Base-by-base conservation (phyloP, 2,329 filamentous ascomycete genomes). In the Beauveria pseudobassiana region DNA sequence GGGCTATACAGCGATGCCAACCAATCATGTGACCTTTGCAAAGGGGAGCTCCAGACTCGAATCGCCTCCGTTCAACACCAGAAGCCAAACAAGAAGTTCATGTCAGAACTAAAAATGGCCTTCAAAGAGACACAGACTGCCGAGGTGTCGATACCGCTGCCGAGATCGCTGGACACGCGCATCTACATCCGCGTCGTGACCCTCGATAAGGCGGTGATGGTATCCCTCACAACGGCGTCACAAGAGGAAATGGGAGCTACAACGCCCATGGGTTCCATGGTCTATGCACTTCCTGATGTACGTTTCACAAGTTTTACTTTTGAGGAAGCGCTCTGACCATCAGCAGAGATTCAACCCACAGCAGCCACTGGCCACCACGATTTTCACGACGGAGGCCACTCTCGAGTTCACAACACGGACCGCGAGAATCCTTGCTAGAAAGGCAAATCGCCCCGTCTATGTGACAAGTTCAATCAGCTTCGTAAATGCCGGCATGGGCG, bases 221-320 rank as follows among this genome's bases (percentile, higher is more conserved):
- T 88, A n/a, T 85, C 85, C 68, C 74, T 88, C 51, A 84, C 85
- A 1, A 87, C 86, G 0, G 78, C 81, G 3, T 72, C 80, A 28
- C 77, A 77, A 61, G 83, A 83, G 58, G 81, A 85, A 48, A 72
- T 74, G n/a, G 76, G 76, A 14, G 71, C 74, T 9, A 72, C 79
- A 8, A 77, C 82, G 46, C 77, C 82, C 55, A 82, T 98, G 75
- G 93, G 95, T 3, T 96, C 91, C 55, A 93, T 98, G 71, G 90
- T 98, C 51, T 98, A 96, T 72, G 90, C 93, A 3, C 84, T 99
- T 73, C 93, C 95, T 18, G 89, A 96, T 76, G 95, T 96, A 78
- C 68, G 77, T 16, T 28, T 28, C 60, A 2, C n/a, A 26, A 52
- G 7, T 6, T 26, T 12, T 5, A 20, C 4, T 18, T 12, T 22